Conservation (phyloP, 768 basidiomycete genomes). For the Boletus eberwhitei region DNA sequence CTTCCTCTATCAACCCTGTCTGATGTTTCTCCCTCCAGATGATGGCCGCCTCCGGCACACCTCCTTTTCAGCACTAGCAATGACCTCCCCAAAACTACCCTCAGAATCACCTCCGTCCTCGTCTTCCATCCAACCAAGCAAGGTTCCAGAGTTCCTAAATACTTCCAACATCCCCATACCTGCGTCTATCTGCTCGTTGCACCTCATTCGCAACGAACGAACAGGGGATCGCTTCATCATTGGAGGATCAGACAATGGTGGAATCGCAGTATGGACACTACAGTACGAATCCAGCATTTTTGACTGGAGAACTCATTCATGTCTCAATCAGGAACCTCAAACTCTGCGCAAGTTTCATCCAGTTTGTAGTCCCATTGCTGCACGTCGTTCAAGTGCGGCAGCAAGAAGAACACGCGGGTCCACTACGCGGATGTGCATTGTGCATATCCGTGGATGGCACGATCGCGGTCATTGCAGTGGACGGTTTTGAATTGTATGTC, state of each 20-base stretch:
- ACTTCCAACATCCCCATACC: conserved; percentile 45
- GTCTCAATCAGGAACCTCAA: conserved; percentile 50
- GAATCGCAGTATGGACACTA: conserved; percentile 68
- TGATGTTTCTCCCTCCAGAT: conserved; percentile 32
- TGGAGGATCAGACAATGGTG: conserved; percentile 78
- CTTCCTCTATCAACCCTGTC: background rate
- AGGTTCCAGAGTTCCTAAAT: conserved; percentile 26
- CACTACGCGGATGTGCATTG: conserved; percentile 63
- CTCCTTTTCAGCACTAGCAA: conserved; percentile 39
- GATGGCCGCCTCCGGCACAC: conserved; percentile 52
- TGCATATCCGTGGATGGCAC: conserved; percentile 80
- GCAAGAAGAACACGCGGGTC: conserved; percentile 47
- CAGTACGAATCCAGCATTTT: conserved; percentile 41
- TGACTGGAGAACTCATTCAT: background rate
- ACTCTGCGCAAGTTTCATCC: conserved; percentile 65
- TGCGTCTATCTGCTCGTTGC: conserved; percentile 46
- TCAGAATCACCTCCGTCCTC: conserved; percentile 1
- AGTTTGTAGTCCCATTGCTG: conserved; percentile 65
- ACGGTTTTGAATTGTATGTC: conserved; percentile 75
- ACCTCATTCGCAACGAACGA: conserved; percentile 52
- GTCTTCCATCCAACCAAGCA: background rate
- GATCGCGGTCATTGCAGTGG: conserved; percentile 71
- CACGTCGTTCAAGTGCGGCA: conserved; percentile 52
- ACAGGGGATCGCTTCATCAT: conserved; percentile 63
- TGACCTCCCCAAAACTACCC: background rate